Evolutionary conservation across 306 rosid genomes (phyloP).

Genomic region (Acmispon strigosus): DNA sequence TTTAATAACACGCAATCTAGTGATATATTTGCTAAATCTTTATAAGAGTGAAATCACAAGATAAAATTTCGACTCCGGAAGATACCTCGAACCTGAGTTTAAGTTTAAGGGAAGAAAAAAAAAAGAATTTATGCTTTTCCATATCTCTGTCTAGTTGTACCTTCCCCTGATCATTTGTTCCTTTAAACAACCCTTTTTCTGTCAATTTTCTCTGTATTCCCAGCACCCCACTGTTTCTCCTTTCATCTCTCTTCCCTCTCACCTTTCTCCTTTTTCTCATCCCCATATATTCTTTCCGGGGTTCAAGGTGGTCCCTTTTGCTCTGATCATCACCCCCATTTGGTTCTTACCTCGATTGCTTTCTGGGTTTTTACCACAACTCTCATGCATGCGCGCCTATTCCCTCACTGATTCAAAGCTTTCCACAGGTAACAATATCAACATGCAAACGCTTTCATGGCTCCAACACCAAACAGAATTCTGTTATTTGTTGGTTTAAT

Average conservation of each 20-base stretch:
- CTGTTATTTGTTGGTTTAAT: not conserved
- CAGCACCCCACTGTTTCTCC: not conserved
- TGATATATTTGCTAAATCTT: no score
- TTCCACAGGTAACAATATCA: slow-evolving; percentile 12
- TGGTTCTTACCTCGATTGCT: not conserved
- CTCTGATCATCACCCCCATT: not conserved
- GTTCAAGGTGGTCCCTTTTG: not conserved
- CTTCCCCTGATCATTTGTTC: not conserved
- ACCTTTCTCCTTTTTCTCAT: not conserved
- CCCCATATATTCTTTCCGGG: not conserved
- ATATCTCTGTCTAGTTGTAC: not conserved
- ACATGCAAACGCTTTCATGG: slow-evolving; percentile 18
- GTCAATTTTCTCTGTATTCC: not conserved
- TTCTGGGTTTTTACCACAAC: not conserved
- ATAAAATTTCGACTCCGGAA: no score
- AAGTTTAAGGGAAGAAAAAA: no score
- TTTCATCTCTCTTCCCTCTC: not conserved
- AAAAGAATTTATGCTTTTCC: not conserved
- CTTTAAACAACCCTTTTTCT: not conserved
- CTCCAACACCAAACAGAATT: not conserved
- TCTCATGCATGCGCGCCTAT: not conserved
- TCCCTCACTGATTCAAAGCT: not conserved
- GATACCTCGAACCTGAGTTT: no score
- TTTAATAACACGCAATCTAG: no score
- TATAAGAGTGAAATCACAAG: no score